Base-by-base conservation (phyloP, 2,329 filamentous ascomycete genomes). In the Zymoseptoria pseudotritici region DNA sequence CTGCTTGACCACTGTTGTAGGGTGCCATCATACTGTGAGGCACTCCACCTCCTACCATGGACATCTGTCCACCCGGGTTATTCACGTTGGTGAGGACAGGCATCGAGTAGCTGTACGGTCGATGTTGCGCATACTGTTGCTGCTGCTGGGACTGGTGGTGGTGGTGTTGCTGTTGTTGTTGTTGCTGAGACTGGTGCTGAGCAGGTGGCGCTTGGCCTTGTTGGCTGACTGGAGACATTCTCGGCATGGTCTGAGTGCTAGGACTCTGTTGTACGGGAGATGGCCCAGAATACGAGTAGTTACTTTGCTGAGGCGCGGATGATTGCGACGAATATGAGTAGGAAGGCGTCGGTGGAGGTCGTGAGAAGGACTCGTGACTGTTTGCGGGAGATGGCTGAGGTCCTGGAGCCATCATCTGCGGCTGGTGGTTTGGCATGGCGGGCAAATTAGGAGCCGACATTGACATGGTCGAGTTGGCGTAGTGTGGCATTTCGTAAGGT, bases 51-150 rank as follows among this genome's bases (percentile, higher is more conserved):
- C 86, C 84, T 36, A 93, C 83, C 62, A 94, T 77, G 7, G 87
- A 82, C 79, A 94, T 86, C 61, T 88, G 87, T 5, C 82, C 82
- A 57, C 84, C 84, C 0, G 90, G 90, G 61, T 86, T 89, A 68
- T 87, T 84, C 24, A 94, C 82, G 70, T 93, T 94, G 17, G 89
- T 88, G 79, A 93, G 85, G 26, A 93, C 86, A 2, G 87, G 82
- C 2, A 88, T 79, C 3, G 81, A 81, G 67, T 86, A 83, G 72
- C 79, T 69, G 70, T 81, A 82, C 2, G 78, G 75, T 60, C 78
- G 76, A 59, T 73, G 72, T 63, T 84, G 85, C 6, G 72, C 67
- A 62, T 75, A 77, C 17, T 76, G 75, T 53, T 31, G 52, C n/a
- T 82, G 82, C 5, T 77, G 76, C 8, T 78, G 73, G 4, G 71